These are phyloP conservation scores for Seminavis robusta DNA, from an alignment of 108 stramenopile genomes.

Conservation along the genomic window DNA sequence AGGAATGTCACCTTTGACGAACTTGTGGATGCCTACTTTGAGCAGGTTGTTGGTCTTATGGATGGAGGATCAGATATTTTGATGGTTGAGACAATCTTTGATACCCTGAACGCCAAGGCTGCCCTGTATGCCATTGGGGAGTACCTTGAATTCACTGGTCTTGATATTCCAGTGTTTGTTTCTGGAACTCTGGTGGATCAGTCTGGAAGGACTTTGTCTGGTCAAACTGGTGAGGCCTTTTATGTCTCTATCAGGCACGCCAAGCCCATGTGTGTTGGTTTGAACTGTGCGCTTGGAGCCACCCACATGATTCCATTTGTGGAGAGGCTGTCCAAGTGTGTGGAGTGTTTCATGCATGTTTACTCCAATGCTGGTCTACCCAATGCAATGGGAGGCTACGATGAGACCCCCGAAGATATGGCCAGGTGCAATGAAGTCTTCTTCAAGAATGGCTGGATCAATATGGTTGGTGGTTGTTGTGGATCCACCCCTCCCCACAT, in stretches of 20 bases:
- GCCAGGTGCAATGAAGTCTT: conserved; percentile 67
- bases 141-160: conserved; percentile 78
- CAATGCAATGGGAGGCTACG: conserved; percentile 90
- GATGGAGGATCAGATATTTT: conserved; percentile 93
- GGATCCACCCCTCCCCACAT: conserved; percentile 87
- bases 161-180: conserved; percentile 93
- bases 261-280: conserved; percentile 90
- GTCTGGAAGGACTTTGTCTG: conserved; percentile 92
- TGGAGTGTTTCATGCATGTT: conserved; percentile 79
- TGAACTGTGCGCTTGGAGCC: conserved; percentile 90
- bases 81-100: conserved; percentile 96
- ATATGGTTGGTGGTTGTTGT: conserved; percentile 91
- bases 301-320: conserved; percentile 81
- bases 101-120: conserved; percentile 96
- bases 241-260: conserved; percentile 93
- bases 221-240: conserved; percentile 95
- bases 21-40: conserved; percentile 93
- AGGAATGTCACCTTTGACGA: conserved; percentile 97
- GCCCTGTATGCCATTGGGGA: conserved; percentile 89
- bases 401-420: conserved; percentile 81
- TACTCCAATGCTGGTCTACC: conserved; percentile 80
- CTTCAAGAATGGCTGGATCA: conserved; percentile 64
- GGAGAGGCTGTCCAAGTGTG: conserved; percentile 57
- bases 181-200: conserved; percentile 96
- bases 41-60: conserved; percentile 86